Conservation (phyloP, 352 stramenopile species). For the Globisporangium spiculum region DNA sequence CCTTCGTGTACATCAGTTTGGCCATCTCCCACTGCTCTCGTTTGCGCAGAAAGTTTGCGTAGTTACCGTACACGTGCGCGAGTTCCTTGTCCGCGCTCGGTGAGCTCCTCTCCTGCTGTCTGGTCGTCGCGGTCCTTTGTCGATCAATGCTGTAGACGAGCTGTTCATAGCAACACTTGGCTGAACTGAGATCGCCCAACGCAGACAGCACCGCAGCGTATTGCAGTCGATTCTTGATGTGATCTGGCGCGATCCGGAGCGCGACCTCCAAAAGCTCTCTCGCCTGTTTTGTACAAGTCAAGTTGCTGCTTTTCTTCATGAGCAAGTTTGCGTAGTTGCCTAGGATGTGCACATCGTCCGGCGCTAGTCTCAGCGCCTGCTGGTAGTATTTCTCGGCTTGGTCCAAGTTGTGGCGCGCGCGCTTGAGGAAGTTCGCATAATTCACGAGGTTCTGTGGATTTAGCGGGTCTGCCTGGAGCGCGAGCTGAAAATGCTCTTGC, state of each 20-base stretch:
- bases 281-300: not conserved
- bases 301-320: not conserved
- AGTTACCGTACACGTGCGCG: conserved; percentile 24
- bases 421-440: conserved; percentile 38
- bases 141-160: conserved; percentile 12
- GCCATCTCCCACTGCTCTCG: conserved; percentile 7
- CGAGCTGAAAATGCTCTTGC: conserved; percentile 23
- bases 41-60: conserved; percentile 19
- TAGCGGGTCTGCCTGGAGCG: conserved; percentile 19
- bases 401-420: conserved; percentile 19
- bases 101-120: not conserved
- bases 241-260: conserved; percentile 20
- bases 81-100: conserved; percentile 4
- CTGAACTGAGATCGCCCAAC: not conserved
- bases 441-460: conserved; percentile 24
- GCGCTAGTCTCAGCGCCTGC: conserved; percentile 20
- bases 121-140: not conserved
- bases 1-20: conserved; percentile 21
- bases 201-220: conserved; percentile 19
- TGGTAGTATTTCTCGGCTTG: conserved; percentile 31
- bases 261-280: conserved; percentile 27
- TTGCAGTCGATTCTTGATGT: conserved; percentile 22
- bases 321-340: conserved; percentile 36
- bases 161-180: conserved; percentile 15
- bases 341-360: conserved; percentile 24